Evolutionary conservation across 306 rosid genomes (phyloP), one percentile per base, ranked within the genome.

Genomic region (Quillaja saponaria): DNA sequence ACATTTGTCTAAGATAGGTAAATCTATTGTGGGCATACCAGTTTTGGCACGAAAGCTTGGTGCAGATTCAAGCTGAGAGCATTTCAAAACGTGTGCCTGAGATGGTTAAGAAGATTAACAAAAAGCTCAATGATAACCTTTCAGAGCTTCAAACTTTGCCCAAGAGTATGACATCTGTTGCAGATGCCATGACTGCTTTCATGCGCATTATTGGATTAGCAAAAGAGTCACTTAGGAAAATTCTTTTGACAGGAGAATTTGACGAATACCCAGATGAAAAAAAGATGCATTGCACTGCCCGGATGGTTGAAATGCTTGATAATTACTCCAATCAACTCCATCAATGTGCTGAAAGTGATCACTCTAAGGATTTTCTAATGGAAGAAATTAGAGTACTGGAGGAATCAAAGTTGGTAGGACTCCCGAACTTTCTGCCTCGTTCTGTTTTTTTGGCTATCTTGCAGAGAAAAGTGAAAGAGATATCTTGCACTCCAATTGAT

Each of bases 391-490:
- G 18, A 13, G 12, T 52, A 5, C 35, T 70, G 21, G 69, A 70
- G 6, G 77, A 76, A 19, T 40, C 69, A 13, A 71, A 59, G 11
- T 7, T 7, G 5, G 64, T 76, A 13, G 70, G 69, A 0, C 63
- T 37, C 4, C 81, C 81, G 0, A 66, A 71, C 49, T 77, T 77
- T 44, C 70, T 77, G 34, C 73, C 81, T 0, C 54, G 74, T 1
- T 46, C 66, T 0, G 69, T 66, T 0, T 71, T 71, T 45, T 40
- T 71, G 9, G 3, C 45, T 0, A n/a, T 71, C 0, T 38, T 71
- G 0, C 56, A 66, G 3, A 42, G 33, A 11, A 71, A 61, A 34
- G 71, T 77, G 1, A 53, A 44, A 10, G 70, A 56, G 5, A 41
- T 71, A 1, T 65, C 73, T 0, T 18, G 34, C 14, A 50, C 42